phyloP scores from a whole-genome alignment of 2,329 filamentous ascomycete species.

The Phyllosticta paracitricarpa region DNA sequence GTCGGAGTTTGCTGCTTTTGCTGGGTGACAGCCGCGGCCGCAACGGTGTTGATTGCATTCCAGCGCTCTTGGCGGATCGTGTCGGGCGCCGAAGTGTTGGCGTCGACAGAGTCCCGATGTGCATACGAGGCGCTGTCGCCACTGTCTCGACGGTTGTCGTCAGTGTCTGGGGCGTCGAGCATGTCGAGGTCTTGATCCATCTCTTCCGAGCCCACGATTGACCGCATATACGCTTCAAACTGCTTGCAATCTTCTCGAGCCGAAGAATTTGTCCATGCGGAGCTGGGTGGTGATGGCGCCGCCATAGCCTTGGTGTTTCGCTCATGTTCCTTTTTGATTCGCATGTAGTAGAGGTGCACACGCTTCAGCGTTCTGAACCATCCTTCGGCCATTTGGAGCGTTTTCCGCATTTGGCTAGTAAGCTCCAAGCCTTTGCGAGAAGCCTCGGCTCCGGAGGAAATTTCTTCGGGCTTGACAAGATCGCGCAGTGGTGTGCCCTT shows the following conservation, averaged over 20 bases:
- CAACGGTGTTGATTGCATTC: conserved; percentile 30
- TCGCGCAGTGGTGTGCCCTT: conserved; percentile 12
- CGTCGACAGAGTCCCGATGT: conserved; percentile 17
- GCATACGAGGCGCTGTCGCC: conserved; percentile 16
- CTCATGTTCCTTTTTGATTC: conserved; percentile 41
- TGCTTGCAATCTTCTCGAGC: conserved; percentile 43
- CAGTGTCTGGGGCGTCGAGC: conserved; percentile 17
- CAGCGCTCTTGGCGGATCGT: conserved; percentile 23
- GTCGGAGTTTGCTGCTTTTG: conserved; percentile 1
- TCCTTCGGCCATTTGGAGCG: conserved; percentile 47
- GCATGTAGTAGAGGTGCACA: conserved; percentile 44
- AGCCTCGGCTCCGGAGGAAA: conserved; percentile 27
- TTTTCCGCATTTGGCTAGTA: conserved; percentile 41
- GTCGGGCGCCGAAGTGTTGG: conserved; percentile 10
- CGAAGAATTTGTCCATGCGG: conserved; percentile 12
- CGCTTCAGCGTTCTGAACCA: conserved; percentile 46
- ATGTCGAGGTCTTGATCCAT: conserved; percentile 27
- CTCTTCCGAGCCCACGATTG: conserved; percentile 22
- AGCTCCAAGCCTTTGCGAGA: conserved; percentile 42
- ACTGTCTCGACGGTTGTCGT: conserved; percentile 12
- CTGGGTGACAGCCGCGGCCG: conserved; percentile 16
- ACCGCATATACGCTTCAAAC: conserved; percentile 25
- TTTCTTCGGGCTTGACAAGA: conserved; percentile 8
- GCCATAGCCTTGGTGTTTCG: conserved; percentile 21
- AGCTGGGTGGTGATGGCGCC: conserved; percentile 17